Percentiles rank a stretch among this genome's conserved stretches.
Evolutionary conservation across 2,329 filamentous ascomycete species (phyloP).

Genomic region (Sporothrix mexicana): DNA sequence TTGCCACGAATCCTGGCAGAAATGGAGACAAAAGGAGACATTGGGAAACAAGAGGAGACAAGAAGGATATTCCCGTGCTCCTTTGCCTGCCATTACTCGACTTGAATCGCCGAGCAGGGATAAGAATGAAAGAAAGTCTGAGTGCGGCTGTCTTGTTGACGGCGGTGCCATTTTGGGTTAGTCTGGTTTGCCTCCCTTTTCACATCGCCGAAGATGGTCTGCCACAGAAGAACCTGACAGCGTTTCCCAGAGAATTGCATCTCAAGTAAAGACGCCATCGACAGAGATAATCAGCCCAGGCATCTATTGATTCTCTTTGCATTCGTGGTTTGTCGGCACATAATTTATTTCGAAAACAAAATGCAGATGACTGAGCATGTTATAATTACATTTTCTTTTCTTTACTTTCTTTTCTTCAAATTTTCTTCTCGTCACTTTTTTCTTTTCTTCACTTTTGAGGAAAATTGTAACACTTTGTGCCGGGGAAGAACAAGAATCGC

Average conservation of each 20-base stretch:
- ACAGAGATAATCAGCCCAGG: neutral
- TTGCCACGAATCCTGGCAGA: neutral
- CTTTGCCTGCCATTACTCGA: neutral
- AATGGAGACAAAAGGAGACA: neutral
- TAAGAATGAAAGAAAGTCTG: neutral
- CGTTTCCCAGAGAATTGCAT: neutral
- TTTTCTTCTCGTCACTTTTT: neutral
- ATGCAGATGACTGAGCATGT: too few relatives aligned
- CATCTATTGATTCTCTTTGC: too few relatives aligned
- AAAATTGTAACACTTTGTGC: too few relatives aligned
- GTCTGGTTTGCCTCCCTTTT: neutral
- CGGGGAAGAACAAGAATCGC: too few relatives aligned
- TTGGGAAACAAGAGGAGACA: neutral
- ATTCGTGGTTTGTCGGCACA: too few relatives aligned
- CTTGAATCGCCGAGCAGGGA: neutral
- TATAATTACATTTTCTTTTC: too few relatives aligned
- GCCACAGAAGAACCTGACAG: constrained; percentile 7
- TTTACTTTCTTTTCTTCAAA: too few relatives aligned
- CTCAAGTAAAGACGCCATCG: constrained; percentile 5
- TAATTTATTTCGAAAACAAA: too few relatives aligned
- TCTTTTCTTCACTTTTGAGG: too few relatives aligned
- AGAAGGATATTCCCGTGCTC: neutral
- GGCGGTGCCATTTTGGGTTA: constrained; percentile 19
- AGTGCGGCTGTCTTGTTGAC: neutral
- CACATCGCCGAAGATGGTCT: constrained; percentile 1